Evolutionary conservation across 2,329 filamentous ascomycete species (phyloP).

Genomic region (Claviceps maximensis): DNA sequence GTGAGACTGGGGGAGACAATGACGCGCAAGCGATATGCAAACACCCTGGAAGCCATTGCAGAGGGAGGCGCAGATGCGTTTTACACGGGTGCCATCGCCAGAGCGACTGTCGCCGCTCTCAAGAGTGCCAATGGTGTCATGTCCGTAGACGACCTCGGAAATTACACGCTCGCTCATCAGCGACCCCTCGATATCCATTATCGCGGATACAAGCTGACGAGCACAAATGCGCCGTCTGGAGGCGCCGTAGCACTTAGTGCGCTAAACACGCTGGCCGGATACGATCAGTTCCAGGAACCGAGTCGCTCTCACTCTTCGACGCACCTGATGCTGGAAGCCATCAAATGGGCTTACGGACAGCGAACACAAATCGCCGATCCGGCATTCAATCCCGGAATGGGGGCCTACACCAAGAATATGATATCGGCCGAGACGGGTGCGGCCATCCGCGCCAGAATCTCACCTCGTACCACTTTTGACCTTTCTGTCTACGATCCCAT

Average conservation of each 20-base stretch:
- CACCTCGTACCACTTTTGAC: conserved; percentile 24
- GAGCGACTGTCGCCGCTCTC: conserved; percentile 55
- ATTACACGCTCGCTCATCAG: conserved; percentile 56
- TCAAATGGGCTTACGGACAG: conserved; percentile 69
- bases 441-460: conserved; percentile 33
- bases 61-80: conserved; percentile 52
- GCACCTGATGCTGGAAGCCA: conserved; percentile 71
- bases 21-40: conserved; percentile 59
- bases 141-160: conserved; percentile 56
- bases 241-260: conserved; percentile 60
- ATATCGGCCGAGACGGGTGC: conserved; percentile 51
- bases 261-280: conserved; percentile 64
- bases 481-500: conserved; percentile 31
- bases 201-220: conserved; percentile 55
- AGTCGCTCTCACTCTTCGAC: conserved; percentile 47
- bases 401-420: conserved; percentile 47
- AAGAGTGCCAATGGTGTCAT: conserved; percentile 57
- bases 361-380: conserved; percentile 67
- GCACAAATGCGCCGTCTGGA: conserved; percentile 56
- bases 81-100: conserved; percentile 55
- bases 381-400: conserved; percentile 46
- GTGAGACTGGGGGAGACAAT: conserved; percentile 59
- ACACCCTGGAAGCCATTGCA: conserved; percentile 60
- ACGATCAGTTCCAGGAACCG: conserved; percentile 47
- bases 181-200: conserved; percentile 49